Evolutionary conservation across 768 basidiomycete species (phyloP).

Genomic region (Strobilomyces confusus): DNA sequence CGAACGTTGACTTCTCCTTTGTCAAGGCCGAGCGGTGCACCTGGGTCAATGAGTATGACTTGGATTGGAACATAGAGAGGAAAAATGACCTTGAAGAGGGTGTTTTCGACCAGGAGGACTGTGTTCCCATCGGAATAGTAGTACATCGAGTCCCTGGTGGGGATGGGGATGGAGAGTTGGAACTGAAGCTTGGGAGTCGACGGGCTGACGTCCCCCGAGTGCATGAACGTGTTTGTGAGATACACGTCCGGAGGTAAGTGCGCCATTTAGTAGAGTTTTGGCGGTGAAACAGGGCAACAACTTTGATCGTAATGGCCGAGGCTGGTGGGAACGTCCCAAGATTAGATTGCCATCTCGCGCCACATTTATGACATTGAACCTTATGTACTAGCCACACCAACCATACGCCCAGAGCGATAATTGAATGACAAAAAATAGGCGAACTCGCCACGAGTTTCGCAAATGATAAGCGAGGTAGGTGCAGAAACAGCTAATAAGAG

Average conservation of each 20-base stretch:
- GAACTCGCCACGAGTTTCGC: constrained; percentile 7
- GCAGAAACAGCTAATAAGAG: constrained; percentile 18
- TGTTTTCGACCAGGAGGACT: constrained; percentile 41
- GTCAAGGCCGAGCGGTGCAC: constrained; percentile 40
- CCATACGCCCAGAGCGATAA: background rate
- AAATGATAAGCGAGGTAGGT: constrained; percentile 9
- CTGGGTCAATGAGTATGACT: constrained; percentile 26
- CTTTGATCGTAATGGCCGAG: background rate
- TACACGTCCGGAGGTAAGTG: constrained; percentile 31
- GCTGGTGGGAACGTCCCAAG: constrained; percentile 20
- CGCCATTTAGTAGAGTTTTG: constrained; percentile 23
- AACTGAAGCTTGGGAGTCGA: constrained; percentile 33
- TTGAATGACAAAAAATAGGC: constrained; percentile 4
- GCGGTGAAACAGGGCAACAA: constrained; percentile 7
- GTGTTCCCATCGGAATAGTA: constrained; percentile 40
- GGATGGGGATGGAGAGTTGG: constrained; percentile 31
- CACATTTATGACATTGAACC: too few relatives aligned
- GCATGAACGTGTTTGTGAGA: constrained; percentile 31
- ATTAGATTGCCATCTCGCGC: constrained; percentile 18
- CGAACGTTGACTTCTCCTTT: constrained; percentile 45
- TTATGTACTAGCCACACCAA: constrained; percentile 8
- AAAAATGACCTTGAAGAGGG: constrained; percentile 45
- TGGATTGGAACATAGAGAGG: constrained; percentile 4
- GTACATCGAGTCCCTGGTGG: constrained; percentile 37
- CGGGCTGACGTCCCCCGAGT: constrained; percentile 29